These are phyloP conservation scores for Diaporthe sp. DNA, from an alignment of 2,329 filamentous ascomycete genomes.

Conservation along the genomic window DNA sequence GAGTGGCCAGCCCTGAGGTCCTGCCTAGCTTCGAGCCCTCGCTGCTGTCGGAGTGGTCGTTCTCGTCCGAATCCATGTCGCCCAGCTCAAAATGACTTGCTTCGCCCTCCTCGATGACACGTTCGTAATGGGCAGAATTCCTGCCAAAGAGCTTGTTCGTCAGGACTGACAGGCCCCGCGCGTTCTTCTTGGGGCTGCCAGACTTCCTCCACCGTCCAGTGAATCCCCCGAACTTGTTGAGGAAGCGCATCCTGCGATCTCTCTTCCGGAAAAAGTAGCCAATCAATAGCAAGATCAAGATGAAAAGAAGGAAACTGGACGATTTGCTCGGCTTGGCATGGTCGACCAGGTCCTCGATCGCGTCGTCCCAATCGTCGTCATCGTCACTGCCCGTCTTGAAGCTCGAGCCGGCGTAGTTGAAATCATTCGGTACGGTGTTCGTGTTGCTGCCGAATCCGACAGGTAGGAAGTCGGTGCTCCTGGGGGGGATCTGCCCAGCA, in stretches of 20 bases:
- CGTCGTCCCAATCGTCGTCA: slow-evolving; percentile 68
- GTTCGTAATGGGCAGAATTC: slow-evolving; percentile 76
- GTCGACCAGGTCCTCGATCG: slow-evolving; percentile 72
- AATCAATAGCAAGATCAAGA: slow-evolving; percentile 79
- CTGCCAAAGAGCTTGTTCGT: slow-evolving; percentile 77
- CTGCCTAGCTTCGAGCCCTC: slow-evolving; percentile 69
- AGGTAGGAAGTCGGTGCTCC: slow-evolving; percentile 72
- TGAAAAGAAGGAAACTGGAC: slow-evolving; percentile 82
- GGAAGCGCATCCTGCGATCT: slow-evolving; percentile 77
- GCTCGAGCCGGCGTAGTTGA: slow-evolving; percentile 82
- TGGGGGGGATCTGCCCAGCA: slow-evolving; percentile 84
- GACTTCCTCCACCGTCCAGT: slow-evolving; percentile 58
- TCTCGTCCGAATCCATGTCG: slow-evolving; percentile 74
- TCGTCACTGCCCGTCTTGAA: slow-evolving; percentile 60
- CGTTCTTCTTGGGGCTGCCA: slow-evolving; percentile 61
- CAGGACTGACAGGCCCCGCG: slow-evolving; percentile 62
- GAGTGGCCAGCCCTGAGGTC: slow-evolving; percentile 77
- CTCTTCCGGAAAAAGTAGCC: slow-evolving; percentile 84
- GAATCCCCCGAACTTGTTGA: slow-evolving; percentile 64
- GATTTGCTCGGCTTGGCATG: slow-evolving; percentile 77
- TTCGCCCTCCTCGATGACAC: slow-evolving; percentile 87
- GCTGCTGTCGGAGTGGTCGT: slow-evolving; percentile 74
- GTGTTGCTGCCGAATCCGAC: slow-evolving; percentile 95
- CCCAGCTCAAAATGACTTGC: slow-evolving; percentile 83
- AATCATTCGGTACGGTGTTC: slow-evolving; percentile 78